Conservation (phyloP, 805 yeast genomes). For the Yarrowia porcina region DNA sequence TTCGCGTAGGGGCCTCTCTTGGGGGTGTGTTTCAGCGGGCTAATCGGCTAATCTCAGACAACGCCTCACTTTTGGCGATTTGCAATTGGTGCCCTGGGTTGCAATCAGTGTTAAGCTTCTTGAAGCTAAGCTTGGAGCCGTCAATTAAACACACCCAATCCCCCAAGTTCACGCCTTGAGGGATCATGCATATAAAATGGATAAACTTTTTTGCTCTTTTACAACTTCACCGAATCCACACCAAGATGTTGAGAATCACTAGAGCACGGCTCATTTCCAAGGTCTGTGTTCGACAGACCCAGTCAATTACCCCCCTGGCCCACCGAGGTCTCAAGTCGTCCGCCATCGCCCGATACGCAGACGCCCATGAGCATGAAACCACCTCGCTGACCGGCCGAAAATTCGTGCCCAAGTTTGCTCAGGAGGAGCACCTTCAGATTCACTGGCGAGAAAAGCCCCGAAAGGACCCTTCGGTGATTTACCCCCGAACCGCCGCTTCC, state of each 20-base stretch:
- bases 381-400: slow-evolving; percentile 8
- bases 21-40: background rate
- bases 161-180: background rate
- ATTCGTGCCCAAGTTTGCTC: slow-evolving; percentile 23
- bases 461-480: background rate
- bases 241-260: slow-evolving; percentile 14
- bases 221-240: background rate
- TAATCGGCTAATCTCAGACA: background rate
- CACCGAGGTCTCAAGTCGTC: slow-evolving; percentile 1
- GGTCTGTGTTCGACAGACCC: slow-evolving; percentile 19
- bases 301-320: background rate
- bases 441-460: slow-evolving; percentile 9
- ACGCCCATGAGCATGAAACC: slow-evolving; percentile 5
- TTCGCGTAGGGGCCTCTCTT: background rate
- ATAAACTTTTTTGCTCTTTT: slow-evolving; percentile 17
- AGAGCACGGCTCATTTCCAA: slow-evolving; percentile 22
- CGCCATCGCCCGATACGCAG: background rate
- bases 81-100: slow-evolving; percentile 1
- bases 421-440: slow-evolving; percentile 18
- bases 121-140: background rate
- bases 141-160: background rate
- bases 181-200: slow-evolving; percentile 7
- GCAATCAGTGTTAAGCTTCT: slow-evolving; percentile 10
- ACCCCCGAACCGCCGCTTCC: background rate
- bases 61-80: slow-evolving; percentile 16